Evolutionary conservation across 2,329 filamentous ascomycete species (phyloP).

Genomic region (Davidsoniella virescens): DNA sequence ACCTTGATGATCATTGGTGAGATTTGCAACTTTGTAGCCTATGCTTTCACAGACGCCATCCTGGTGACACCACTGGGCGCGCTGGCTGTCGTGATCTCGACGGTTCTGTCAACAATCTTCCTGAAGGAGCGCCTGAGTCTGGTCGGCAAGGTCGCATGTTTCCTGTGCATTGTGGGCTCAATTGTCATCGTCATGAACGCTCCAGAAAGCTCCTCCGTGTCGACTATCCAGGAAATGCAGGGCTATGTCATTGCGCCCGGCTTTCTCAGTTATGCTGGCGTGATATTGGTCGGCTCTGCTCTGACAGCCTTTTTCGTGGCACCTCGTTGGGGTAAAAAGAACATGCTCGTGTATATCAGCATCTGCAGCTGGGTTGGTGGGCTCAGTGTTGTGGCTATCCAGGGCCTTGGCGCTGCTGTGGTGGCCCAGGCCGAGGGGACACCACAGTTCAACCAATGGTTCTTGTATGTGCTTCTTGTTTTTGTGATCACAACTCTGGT

Average conservation of each 20-base stretch:
- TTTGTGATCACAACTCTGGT: constrained; percentile 82
- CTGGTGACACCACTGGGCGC: constrained; percentile 85
- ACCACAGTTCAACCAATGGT: constrained; percentile 94
- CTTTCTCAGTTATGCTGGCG: constrained; percentile 69
- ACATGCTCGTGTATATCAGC: constrained; percentile 92
- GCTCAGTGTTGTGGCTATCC: constrained; percentile 84
- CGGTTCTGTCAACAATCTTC: constrained; percentile 83
- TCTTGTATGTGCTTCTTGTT: constrained; percentile 76
- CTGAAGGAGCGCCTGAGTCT: constrained; percentile 90
- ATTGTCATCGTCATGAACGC: constrained; percentile 92
- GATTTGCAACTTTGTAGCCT: constrained; percentile 92
- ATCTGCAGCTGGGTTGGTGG: constrained; percentile 93
- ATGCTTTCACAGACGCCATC: constrained; percentile 92
- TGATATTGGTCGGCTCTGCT: constrained; percentile 58
- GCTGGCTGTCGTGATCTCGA: constrained; percentile 80
- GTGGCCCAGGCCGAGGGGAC: constrained; percentile 69
- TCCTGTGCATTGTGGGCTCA: constrained; percentile 84
- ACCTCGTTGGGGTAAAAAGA: constrained; percentile 84
- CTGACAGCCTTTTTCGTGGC: constrained; percentile 66
- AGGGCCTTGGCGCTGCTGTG: constrained; percentile 82
- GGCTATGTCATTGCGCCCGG: constrained; percentile 70
- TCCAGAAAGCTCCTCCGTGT: constrained; percentile 67
- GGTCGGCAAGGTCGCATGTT: constrained; percentile 90
- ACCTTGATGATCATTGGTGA: constrained; percentile 92
- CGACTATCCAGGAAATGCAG: constrained; percentile 85